Evolutionary conservation across 768 basidiomycete species (phyloP).

Genomic region (Austroboletus eburneus): DNA sequence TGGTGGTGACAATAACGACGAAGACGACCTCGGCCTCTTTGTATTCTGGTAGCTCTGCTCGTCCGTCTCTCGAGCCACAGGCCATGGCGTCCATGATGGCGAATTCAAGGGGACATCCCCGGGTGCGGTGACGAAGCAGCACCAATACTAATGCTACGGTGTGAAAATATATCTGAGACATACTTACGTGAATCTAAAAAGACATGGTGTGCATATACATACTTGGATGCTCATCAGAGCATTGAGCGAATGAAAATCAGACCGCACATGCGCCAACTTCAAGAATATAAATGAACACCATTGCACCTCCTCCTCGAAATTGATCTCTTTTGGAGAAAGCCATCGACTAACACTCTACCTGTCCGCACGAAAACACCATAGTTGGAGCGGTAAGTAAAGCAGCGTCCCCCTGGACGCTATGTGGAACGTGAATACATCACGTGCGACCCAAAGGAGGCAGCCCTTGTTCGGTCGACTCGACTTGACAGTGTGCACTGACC

Average conservation of each 20-base stretch:
- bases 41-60: not conserved
- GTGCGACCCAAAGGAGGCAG: slow-evolving; percentile 30
- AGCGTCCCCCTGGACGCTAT: slow-evolving; percentile 75
- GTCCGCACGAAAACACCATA: slow-evolving; percentile 86
- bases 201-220: too few species aligned
- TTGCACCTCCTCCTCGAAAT: slow-evolving; percentile 75
- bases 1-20: not conserved
- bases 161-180: not conserved
- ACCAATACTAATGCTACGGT: not conserved
- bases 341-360: slow-evolving; percentile 76
- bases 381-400: slow-evolving; percentile 74
- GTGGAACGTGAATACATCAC: slow-evolving; percentile 36
- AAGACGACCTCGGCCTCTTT: not conserved
- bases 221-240: too few species aligned
- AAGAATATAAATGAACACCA: too few species aligned
- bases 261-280: not conserved
- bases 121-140: too few species aligned
- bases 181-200: too few species aligned
- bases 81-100: slow-evolving; percentile 21
- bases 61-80: slow-evolving; percentile 6
- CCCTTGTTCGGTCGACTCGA: slow-evolving; percentile 65
- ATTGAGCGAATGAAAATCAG: too few species aligned
- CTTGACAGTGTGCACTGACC: slow-evolving; percentile 77
- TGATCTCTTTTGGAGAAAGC: slow-evolving; percentile 84
- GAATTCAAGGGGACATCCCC: not conserved